These are phyloP conservation scores for Phytophthora pseudosyringae DNA, from an alignment of 352 stramenopile genomes.

Conservation along the genomic window DNA sequence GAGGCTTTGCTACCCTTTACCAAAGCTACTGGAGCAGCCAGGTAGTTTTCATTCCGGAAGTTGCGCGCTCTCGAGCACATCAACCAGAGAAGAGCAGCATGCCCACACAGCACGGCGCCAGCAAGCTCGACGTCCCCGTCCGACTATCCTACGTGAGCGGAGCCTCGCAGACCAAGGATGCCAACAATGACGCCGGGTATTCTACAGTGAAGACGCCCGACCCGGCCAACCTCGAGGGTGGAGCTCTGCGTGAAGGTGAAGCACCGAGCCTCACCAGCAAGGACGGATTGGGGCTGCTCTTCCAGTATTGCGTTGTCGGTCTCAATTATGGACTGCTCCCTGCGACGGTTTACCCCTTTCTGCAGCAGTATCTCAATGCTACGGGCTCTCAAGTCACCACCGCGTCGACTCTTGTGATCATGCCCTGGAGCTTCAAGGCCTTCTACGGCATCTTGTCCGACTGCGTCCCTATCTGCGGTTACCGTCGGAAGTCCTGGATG, in stretches of 20 bases:
- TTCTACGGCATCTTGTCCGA: constrained; percentile 44
- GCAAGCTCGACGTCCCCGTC: constrained; percentile 20
- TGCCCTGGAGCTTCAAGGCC: constrained; percentile 75
- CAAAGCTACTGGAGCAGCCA: neutral
- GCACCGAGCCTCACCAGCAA: constrained; percentile 31
- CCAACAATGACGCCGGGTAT: constrained; percentile 19
- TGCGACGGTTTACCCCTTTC: constrained; percentile 50
- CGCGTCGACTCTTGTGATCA: constrained; percentile 43
- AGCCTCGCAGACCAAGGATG: constrained; percentile 22
- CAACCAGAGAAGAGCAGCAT: neutral
- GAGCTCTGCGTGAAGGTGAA: constrained; percentile 42
- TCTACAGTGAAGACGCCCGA: constrained; percentile 28
- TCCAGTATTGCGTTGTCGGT: constrained; percentile 47
- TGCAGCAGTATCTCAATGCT: constrained; percentile 48
- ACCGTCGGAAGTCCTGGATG: constrained; percentile 29
- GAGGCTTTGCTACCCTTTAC: no score
- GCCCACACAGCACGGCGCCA: constrained; percentile 10
- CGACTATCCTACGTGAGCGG: constrained; percentile 27
- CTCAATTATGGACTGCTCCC: constrained; percentile 37
- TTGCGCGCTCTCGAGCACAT: constrained; percentile 4
- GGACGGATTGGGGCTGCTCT: constrained; percentile 42
- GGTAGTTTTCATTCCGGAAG: constrained; percentile 8
- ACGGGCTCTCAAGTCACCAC: constrained; percentile 31
- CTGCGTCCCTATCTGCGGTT: constrained; percentile 65
- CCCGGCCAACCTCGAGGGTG: constrained; percentile 19